Evolutionary conservation across 768 basidiomycete species (phyloP), one percentile per base, ranked within the genome.

Genomic region (Boletus tomentosulus): DNA sequence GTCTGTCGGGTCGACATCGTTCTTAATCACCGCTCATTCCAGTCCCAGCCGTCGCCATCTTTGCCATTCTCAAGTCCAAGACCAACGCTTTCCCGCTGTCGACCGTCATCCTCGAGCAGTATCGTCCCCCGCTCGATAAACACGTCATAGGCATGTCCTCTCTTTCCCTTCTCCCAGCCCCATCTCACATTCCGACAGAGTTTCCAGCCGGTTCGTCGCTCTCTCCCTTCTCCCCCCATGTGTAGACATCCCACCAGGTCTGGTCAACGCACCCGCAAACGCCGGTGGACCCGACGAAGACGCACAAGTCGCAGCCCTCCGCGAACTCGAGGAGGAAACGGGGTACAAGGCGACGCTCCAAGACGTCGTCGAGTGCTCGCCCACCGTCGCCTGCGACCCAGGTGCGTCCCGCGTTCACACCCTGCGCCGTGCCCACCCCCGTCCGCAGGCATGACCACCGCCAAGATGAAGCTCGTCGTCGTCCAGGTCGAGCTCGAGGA

Each of bases 321-420:
- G 96, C 22, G 96, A 98, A 68, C 79, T 98, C 13, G 78, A 85
- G 62, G 96, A 98, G 72, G 96, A 98, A 70, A 97, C 95, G 3
- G 95, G 95, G 5, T 96, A 83, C 71, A 83, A 78, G 49, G 87
- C 86, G 3, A 74, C 79, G 48, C 59, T 64, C 44, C 53, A 71
- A 10, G 67, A 76, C 47, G 76, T 94, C 30, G 62, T 87, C 31
- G 81, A 91, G 56, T 73, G 78, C 2, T 82, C 83, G 7, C 83
- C 85, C 3, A 60, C 84, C 24, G 64, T 86, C 25, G 86, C 87
- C 34, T 73, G 69, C 55, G 89, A 92, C 66, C 89, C 90, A 57
- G 91, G 88, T 88, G 39, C 16, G 49, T 38, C 33, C 12, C 11
- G 4, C 19, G 19, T 19, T 19, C 19, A 19, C 19, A 19, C 19